Conservation (phyloP, 345 rosid species). For the Luvunga scandens region DNA sequence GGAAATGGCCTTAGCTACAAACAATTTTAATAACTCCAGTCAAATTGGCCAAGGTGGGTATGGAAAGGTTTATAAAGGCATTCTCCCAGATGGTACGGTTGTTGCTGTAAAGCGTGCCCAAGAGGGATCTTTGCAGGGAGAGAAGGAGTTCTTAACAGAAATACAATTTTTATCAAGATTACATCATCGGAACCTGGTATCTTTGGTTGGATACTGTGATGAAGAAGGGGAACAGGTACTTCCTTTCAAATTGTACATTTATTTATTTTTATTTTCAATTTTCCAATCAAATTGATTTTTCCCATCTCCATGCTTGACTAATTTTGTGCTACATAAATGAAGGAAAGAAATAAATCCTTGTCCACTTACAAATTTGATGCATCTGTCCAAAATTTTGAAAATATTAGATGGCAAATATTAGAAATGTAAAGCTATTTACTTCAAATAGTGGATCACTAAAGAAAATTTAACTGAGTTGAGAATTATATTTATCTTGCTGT, state of each 20-base stretch:
- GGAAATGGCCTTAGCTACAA: slow-evolving; percentile 68
- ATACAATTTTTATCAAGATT: slow-evolving; percentile 82
- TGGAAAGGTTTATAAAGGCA: slow-evolving; percentile 89
- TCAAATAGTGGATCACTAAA: background rate
- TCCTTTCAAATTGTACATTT: background rate
- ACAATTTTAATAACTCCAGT: slow-evolving; percentile 52
- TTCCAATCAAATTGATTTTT: background rate
- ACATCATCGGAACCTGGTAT: slow-evolving; percentile 93
- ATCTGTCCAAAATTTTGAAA: background rate
- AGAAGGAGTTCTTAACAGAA: slow-evolving; percentile 88
- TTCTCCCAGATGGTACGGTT: slow-evolving; percentile 56
- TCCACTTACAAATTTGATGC: background rate
- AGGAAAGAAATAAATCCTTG: background rate
- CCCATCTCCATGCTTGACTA: background rate
- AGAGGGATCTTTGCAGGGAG: slow-evolving; percentile 89
- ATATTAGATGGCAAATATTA: background rate
- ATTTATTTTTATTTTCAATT: background rate
- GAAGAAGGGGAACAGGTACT: slow-evolving; percentile 94
- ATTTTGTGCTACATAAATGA: background rate
- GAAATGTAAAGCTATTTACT: background rate
- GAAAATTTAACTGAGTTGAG: background rate
- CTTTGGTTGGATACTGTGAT: slow-evolving; percentile 85
- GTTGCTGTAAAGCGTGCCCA: slow-evolving; percentile 94
- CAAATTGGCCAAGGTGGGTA: slow-evolving; percentile 98
- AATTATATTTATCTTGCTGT: background rate